These are phyloP conservation scores for Pholiota adiposa DNA, from an alignment of 1,284 basidiomycete species.

Conservation along the genomic window DNA sequence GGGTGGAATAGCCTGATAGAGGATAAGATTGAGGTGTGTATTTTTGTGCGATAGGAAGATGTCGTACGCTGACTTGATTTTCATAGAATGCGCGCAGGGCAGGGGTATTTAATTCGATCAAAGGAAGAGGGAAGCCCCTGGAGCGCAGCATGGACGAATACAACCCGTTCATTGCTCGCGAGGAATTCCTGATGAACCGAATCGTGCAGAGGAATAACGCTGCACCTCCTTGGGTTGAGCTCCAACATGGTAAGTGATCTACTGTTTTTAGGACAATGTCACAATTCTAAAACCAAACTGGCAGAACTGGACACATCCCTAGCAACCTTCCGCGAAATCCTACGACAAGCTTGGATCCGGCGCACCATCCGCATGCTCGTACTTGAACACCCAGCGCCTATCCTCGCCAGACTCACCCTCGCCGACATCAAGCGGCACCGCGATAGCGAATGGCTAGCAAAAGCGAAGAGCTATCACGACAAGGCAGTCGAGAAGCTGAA, in stretches of 20 bases:
- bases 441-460: slow-evolving; percentile 76
- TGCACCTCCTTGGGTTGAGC: slow-evolving; percentile 90
- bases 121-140: slow-evolving; percentile 79
- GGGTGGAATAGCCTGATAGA: slow-evolving; percentile 81
- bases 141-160: slow-evolving; percentile 61
- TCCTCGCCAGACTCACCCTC: slow-evolving; percentile 49
- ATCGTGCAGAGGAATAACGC: slow-evolving; percentile 87
- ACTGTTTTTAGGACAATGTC: not conserved
- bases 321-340: slow-evolving; percentile 62
- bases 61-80: not conserved
- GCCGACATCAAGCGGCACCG: slow-evolving; percentile 51
- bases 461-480: slow-evolving; percentile 75
- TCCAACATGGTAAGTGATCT: slow-evolving; percentile 68
- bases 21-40: slow-evolving; percentile 74
- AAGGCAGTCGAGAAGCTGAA: slow-evolving; percentile 75
- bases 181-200: slow-evolving; percentile 87
- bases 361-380: slow-evolving; percentile 66
- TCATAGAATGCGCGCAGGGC: slow-evolving; percentile 64
- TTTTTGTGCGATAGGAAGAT: not conserved
- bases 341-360: slow-evolving; percentile 71
- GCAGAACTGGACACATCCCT: slow-evolving; percentile 51
- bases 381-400: slow-evolving; percentile 44
- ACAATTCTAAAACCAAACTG: not conserved
- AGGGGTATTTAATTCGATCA: slow-evolving; percentile 76
- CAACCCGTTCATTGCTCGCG: slow-evolving; percentile 83